Evolutionary conservation across 768 basidiomycete genomes (phyloP).

Genomic region (Imleria badia): DNA sequence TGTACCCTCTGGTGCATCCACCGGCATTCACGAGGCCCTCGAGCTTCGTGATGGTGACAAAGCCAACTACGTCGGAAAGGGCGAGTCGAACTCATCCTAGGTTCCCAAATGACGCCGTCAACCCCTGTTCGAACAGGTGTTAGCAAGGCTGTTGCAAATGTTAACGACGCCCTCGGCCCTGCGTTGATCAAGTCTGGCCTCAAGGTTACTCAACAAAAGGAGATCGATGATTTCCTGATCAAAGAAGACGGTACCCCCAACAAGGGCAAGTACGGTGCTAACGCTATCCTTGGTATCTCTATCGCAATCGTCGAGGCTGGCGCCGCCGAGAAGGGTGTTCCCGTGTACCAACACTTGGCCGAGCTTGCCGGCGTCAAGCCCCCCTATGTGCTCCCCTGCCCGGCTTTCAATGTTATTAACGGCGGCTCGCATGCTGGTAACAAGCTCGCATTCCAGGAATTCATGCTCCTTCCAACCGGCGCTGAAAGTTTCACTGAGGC

Average conservation of each 20-base stretch:
- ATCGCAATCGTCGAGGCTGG: constrained; percentile 94
- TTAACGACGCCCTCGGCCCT: constrained; percentile 89
- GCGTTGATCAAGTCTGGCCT: constrained; percentile 82
- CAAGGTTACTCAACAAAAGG: constrained; percentile 87
- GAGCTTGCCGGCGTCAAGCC: constrained; percentile 94
- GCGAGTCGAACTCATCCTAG: constrained; percentile 40
- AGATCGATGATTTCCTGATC: constrained; percentile 97
- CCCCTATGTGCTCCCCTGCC: constrained; percentile 88
- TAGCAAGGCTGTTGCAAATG: constrained; percentile 88
- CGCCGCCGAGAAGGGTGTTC: constrained; percentile 92
- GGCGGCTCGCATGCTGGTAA: constrained; percentile 99
- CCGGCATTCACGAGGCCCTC: constrained; percentile 96
- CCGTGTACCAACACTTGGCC: constrained; percentile 95
- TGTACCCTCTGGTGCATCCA: constrained; percentile 98
- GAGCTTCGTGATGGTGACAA: constrained; percentile 99
- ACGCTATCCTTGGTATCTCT: constrained; percentile 98
- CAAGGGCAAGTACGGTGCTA: constrained; percentile 99
- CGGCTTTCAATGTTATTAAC: constrained; percentile 99
- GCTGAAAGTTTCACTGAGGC: constrained; percentile 92
- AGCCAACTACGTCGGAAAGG: constrained; percentile 91
- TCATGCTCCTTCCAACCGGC: constrained; percentile 98
- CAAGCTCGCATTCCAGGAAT: constrained; percentile 99
- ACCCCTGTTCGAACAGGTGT: constrained; percentile 60
- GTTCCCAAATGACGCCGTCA: background rate
- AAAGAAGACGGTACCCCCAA: constrained; percentile 96